Percentiles rank a stretch among this genome's conserved stretches.
These are phyloP conservation scores for Dendryphion nanum DNA, from an alignment of 2,329 filamentous ascomycete species.

Conservation along the genomic window DNA sequence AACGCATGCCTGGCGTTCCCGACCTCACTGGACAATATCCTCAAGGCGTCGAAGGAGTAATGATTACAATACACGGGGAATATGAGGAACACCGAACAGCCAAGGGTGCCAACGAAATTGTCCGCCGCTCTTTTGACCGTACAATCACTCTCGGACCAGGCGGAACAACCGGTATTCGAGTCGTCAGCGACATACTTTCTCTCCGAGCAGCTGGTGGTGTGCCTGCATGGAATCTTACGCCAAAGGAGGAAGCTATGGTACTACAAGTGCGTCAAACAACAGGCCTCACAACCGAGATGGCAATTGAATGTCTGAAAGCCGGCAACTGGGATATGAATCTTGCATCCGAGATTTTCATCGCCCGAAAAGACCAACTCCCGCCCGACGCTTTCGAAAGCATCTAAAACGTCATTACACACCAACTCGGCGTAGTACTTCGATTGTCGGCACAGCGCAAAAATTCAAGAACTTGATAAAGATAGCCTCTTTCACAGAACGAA, in stretches of 20 bases:
- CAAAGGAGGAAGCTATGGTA: constrained; percentile 65
- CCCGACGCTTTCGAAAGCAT: constrained; percentile 5
- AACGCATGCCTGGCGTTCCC: constrained; percentile 67
- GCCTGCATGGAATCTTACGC: constrained; percentile 47
- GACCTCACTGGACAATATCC: constrained; percentile 65
- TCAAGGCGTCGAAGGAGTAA: constrained; percentile 72
- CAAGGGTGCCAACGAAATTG: constrained; percentile 53
- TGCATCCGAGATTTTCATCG: constrained; percentile 44
- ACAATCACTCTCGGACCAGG: constrained; percentile 78
- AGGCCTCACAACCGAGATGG: constrained; percentile 75
- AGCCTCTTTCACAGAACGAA: too few species aligned
- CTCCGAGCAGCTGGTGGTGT: constrained; percentile 65
- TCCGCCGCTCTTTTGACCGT: constrained; percentile 72
- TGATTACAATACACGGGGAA: constrained; percentile 78
- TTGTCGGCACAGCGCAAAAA: too few species aligned
- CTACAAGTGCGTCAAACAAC: constrained; percentile 72
- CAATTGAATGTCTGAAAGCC: constrained; percentile 75
- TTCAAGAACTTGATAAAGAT: too few species aligned
- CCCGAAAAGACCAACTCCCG: constrained; percentile 3
- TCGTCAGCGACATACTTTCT: constrained; percentile 76
- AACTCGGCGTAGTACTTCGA: too few species aligned
- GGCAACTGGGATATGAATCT: constrained; percentile 77
- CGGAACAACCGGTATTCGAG: constrained; percentile 63
- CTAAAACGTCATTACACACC: too few species aligned
- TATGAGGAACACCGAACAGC: constrained; percentile 67